These are phyloP conservation scores for Lachancea mirantina DNA, from an alignment of 805 yeast species.

Conservation along the genomic window DNA sequence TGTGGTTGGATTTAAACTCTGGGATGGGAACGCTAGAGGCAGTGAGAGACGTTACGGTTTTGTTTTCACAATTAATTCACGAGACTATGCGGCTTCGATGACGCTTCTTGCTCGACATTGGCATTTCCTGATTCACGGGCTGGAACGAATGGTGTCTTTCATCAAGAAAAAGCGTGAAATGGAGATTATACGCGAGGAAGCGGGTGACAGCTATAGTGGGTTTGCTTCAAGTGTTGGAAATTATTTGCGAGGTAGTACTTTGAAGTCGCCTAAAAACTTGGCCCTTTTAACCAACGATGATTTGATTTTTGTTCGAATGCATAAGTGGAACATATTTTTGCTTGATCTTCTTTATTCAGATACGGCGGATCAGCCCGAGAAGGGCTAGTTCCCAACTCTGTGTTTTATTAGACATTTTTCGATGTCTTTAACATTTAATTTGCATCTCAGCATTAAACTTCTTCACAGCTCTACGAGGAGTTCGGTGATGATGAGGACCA, in stretches of 20 bases:
- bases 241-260: constrained; percentile 48
- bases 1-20: constrained; percentile 51
- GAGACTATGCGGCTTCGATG: constrained; percentile 30
- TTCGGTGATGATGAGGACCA: no score
- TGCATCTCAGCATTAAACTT: no score
- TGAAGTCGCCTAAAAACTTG: constrained; percentile 49
- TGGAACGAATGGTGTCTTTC: constrained; percentile 35
- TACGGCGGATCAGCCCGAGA: no score
- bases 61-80: constrained; percentile 51
- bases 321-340: constrained; percentile 55
- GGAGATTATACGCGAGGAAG: constrained; percentile 21
- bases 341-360: constrained; percentile 24
- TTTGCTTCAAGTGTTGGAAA: constrained; percentile 27
- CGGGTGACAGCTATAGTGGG: constrained; percentile 35
- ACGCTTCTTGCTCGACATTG: constrained; percentile 42
- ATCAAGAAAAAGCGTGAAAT: constrained; percentile 30
- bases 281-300: constrained; percentile 48
- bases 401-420: no score
- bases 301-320: constrained; percentile 47
- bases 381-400: no score
- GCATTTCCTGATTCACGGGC: constrained; percentile 40
- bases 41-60: constrained; percentile 62
- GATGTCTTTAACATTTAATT: no score
- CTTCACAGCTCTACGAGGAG: no score
- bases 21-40: constrained; percentile 64